Evolutionary conservation across 306 rosid genomes (phyloP), one percentile per base, ranked within the genome.

Genomic region (Leucaena leucocephala): DNA sequence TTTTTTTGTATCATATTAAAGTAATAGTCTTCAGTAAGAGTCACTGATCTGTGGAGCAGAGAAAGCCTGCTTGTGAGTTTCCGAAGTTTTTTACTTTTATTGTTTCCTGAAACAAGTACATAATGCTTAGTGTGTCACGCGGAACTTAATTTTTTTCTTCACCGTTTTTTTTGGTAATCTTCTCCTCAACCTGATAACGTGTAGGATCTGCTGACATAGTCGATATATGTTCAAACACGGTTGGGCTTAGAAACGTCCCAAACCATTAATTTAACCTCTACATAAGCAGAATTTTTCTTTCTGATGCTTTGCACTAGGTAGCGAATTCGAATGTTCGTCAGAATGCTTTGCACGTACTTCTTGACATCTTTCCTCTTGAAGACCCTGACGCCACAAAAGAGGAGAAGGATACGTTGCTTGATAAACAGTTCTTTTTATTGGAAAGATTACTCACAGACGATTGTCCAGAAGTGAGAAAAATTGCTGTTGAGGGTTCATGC

Each of bases 401-500:
- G 84, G 97, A 79, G 82, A 95, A 90, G 69, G 98, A 95, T 82
- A 75, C 89, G 8, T 84, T 95, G 87, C 90, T 95, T 63, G 86
- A 82, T 68, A 91, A 90, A 54, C 98, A 95, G 87, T 92, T 92
- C 83, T 89, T 90, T 83, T 83, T 95, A 71, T 71, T 95, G 84
- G 96, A 90, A 86, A 91, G 67, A 82, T 82, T 95, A 70, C 91
- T 95, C 14, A 76, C 76, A 4, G 98, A 95, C 65, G 92, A 92
- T 80, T 86, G 94, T 78, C 90, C 90, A 5, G 93, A 88, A 73
- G 87, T 90, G 65, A 95, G 98, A 84, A 86, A 83, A 76, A 91
- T 91, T 82, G 97, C 98, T 22, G 97, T 92, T 72, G 98, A 95
- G 88, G 98, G 98, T 79, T 91, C 87, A 52, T 92, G 94, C 63